Conservation (phyloP, 2,329 filamentous ascomycete species). For the Myriosclerotinia curreyana region DNA sequence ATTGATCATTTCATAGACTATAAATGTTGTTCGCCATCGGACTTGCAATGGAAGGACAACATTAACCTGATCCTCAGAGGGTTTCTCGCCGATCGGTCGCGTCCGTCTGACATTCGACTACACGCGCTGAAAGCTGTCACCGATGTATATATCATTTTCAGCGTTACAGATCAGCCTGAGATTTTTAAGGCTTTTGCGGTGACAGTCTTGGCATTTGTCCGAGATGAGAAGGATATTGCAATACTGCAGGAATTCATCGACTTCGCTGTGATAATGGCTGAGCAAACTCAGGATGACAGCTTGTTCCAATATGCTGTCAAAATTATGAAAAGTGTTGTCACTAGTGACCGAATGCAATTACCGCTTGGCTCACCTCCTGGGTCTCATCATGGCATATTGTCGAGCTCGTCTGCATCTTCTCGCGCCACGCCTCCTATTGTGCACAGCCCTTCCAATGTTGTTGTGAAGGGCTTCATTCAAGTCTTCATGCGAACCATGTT, state of each 20-base stretch:
- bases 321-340: slow-evolving; percentile 51
- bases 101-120: slow-evolving; percentile 61
- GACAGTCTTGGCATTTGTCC: slow-evolving; percentile 58
- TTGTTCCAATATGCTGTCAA: slow-evolving; percentile 59
- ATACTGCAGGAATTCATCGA: slow-evolving; percentile 64
- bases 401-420: slow-evolving; percentile 26
- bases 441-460: slow-evolving; percentile 65
- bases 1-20: slow-evolving; percentile 67
- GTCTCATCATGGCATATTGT: slow-evolving; percentile 33
- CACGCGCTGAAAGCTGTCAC: slow-evolving; percentile 58
- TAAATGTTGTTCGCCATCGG: slow-evolving; percentile 68
- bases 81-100: slow-evolving; percentile 60
- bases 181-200: slow-evolving; percentile 58
- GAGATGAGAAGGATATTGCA: slow-evolving; percentile 59
- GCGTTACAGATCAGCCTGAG: slow-evolving; percentile 53
- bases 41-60: slow-evolving; percentile 64
- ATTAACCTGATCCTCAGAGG: slow-evolving; percentile 57
- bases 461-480: slow-evolving; percentile 66
- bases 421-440: slow-evolving; percentile 22
- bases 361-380: slow-evolving; percentile 40
- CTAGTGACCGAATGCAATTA: slow-evolving; percentile 46
- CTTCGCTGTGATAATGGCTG: slow-evolving; percentile 63
- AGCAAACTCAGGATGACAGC: slow-evolving; percentile 51
- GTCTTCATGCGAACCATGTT: slow-evolving; percentile 76
- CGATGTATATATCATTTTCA: slow-evolving; percentile 48